phyloP scores from a whole-genome alignment of 176 grass and related monocot genomes.

The Alopecurus myosuroides region DNA sequence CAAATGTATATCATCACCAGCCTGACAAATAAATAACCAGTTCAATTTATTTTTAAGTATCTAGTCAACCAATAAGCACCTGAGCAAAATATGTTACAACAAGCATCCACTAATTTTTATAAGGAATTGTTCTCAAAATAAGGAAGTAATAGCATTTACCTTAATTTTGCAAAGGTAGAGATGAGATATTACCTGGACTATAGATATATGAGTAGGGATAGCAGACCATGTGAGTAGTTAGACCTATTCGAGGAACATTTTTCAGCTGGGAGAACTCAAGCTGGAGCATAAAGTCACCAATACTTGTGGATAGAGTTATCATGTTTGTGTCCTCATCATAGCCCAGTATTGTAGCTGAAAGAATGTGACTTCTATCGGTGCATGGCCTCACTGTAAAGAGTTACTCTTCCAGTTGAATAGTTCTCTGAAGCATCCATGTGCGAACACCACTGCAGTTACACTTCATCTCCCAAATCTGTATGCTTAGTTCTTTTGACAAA shows the following conservation, averaged over 20 bases:
- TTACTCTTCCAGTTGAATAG: background rate
- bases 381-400: background rate
- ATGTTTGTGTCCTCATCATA: background rate
- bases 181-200: background rate
- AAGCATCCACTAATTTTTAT: no score
- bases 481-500: background rate
- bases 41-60: no score
- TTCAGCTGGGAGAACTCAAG: background rate
- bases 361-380: background rate
- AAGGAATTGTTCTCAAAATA: background rate
- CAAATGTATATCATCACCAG: background rate
- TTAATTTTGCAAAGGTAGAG: background rate
- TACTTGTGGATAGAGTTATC: background rate
- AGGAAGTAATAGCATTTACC: background rate
- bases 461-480: background rate
- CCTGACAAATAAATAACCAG: background rate
- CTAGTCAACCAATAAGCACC: no score
- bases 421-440: background rate
- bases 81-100: no score
- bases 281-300: background rate
- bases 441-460: background rate
- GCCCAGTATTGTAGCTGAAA: background rate
- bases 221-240: background rate
- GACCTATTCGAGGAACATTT: background rate
- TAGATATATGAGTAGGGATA: background rate